A percentile compares a stretch with the other conserved stretches of the same genome.
phyloP scores from a whole-genome alignment of 129 eudicot species.

The Helianthus tuberosus region DNA sequence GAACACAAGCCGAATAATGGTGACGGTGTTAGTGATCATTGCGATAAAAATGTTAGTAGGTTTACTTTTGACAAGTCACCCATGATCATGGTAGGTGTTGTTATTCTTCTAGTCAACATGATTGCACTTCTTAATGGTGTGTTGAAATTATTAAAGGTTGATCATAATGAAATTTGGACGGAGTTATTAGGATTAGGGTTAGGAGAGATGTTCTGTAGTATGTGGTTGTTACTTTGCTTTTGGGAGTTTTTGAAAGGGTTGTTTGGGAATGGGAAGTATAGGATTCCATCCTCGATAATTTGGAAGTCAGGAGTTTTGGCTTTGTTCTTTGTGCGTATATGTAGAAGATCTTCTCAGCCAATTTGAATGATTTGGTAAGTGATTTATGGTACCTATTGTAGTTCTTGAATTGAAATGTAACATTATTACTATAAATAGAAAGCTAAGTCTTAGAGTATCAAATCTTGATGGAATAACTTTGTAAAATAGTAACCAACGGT shows the following conservation, averaged over 20 bases:
- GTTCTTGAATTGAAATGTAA: no score
- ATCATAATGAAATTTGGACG: no score
- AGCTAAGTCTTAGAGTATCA: no score
- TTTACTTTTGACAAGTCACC: background rate
- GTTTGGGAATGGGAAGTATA: conserved; percentile 50
- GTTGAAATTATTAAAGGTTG: no score
- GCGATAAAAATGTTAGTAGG: conserved; percentile 27
- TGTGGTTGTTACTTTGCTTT: conserved; percentile 31
- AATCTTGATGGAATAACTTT: no score
- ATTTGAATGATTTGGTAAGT: background rate
- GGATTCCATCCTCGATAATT: conserved; percentile 41
- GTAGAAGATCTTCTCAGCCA: conserved; percentile 22
- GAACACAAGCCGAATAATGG: conserved; percentile 28
- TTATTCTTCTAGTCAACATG: no score
- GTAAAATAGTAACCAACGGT: no score
- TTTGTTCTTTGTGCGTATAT: conserved; percentile 32
- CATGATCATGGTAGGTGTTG: no score
- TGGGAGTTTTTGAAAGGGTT: conserved; percentile 56
- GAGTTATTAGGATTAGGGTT: background rate
- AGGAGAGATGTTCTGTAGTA: conserved; percentile 25
- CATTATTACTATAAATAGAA: no score
- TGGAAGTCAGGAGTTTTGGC: conserved; percentile 45
- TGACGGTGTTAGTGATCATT: background rate
- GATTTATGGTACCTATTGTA: no score
- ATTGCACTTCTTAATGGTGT: no score